Evolutionary conservation across 257 asterid species (phyloP), one percentile per base, ranked within the genome.

Genomic region (Capsicum chinense): DNA sequence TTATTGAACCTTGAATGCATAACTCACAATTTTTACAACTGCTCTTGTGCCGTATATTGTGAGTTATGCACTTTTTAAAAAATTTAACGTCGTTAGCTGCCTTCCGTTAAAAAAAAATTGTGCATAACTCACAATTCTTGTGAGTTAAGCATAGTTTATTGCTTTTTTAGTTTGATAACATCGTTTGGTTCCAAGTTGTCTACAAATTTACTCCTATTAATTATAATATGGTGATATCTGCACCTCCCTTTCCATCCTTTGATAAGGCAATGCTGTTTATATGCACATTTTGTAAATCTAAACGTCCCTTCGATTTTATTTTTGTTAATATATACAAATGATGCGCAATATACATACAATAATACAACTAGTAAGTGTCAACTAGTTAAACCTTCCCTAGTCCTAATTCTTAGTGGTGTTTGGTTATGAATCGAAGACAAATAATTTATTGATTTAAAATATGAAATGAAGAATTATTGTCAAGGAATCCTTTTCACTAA

Each of bases 361-460:
- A 56, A 26, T 54, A 78, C 3, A 52, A 26, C 81, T 76, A 78
- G 64, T 26, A 78, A 78, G 15, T 7, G 81, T 26, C 81, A 78
- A 44, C 48, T 44, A 44, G 54, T 2, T 13, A 14, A 54, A 52
- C 21, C 64, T 78, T 26, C 64, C 44, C 26, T 78, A 63, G 64
- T 8, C 19, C 62, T 26, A 76, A 21, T 33, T 19, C 11, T 73
- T 35, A 21, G 21, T 52, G 26, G 81, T 15, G 13, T 50, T 74
- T 21, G 81, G 21, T 50, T 13, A 6, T 19, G 59, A 64, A 26
- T 26, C 4, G 70, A 48, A 14, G 9, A 48, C 12, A 48, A 10
- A 9, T 10, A 67, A 35, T 39, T n/a, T 11, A 3, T 48, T 19
- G 10, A 73, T 19, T 19, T 47, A 73, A 73, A 73, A 48, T 71